Percentiles rank a stretch among this genome's conserved stretches.
phyloP scores from a whole-genome alignment of 1,139 yeast species.

The Pichia inconspicua region DNA sequence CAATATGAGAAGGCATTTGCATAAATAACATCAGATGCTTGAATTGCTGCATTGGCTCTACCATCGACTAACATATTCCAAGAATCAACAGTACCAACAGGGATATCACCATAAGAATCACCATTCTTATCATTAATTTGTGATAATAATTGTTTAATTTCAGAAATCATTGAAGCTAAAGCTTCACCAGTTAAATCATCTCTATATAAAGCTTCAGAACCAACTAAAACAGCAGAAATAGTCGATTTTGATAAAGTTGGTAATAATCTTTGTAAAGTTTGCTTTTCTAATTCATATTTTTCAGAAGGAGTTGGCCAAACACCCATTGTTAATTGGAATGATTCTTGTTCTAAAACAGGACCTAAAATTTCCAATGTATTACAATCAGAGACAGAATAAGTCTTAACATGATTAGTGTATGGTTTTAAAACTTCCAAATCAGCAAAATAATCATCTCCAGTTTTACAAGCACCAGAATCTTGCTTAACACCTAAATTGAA shows the following conservation, averaged over 20 bases:
- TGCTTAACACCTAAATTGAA: constrained; percentile 79
- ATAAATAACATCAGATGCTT: constrained; percentile 74
- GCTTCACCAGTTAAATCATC: constrained; percentile 63
- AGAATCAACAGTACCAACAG: constrained; percentile 91
- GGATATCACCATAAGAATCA: constrained; percentile 57
- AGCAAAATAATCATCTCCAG: constrained; percentile 52
- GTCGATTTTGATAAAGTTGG: constrained; percentile 63
- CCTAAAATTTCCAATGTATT: constrained; percentile 74
- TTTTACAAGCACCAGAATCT: constrained; percentile 63
- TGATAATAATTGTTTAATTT: constrained; percentile 48
- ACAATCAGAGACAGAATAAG: constrained; percentile 84
- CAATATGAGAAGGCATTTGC: constrained; percentile 97
- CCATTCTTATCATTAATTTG: constrained; percentile 74
- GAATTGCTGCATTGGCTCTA: constrained; percentile 56
- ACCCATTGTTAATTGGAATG: constrained; percentile 67
- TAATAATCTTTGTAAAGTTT: constrained; percentile 59
- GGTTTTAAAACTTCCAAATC: constrained; percentile 53
- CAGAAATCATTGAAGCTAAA: constrained; percentile 56
- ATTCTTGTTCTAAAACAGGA: constrained; percentile 75
- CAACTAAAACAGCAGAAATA: constrained; percentile 70
- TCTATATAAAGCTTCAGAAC: constrained; percentile 90
- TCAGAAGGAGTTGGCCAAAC: constrained; percentile 84
- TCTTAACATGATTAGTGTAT: constrained; percentile 59
- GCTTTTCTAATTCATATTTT: constrained; percentile 63
- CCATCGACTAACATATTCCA: constrained; percentile 91